A percentile compares a stretch with the other conserved stretches of the same genome.
These are phyloP conservation scores for Metarhizium guizhouense DNA, from an alignment of 2,329 filamentous ascomycete species.

Conservation along the genomic window DNA sequence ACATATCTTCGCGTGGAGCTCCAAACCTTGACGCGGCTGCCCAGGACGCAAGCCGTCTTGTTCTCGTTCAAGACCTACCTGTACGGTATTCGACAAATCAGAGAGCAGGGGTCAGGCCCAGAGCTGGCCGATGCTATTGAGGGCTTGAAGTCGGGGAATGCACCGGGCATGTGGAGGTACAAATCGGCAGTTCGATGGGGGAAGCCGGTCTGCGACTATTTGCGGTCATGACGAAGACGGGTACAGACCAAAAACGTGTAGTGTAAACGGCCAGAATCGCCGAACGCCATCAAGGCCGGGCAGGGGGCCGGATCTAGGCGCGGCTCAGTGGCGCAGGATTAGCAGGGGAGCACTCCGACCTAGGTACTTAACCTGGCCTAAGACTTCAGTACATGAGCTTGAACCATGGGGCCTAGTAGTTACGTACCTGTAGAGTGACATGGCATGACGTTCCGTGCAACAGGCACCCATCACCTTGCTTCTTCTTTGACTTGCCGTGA, in stretches of 20 bases:
- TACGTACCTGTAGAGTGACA: no score
- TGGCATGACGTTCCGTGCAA: no score
- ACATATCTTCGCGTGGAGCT: conserved; percentile 37
- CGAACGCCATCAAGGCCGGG: no score
- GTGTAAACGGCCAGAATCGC: no score
- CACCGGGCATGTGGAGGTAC: conserved; percentile 44
- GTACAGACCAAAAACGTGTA: no score
- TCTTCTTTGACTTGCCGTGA: background rate
- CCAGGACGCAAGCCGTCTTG: conserved; percentile 34
- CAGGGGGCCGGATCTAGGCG: no score
- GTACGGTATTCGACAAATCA: conserved; percentile 39
- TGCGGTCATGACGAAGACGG: conserved; percentile 22
- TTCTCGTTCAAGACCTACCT: conserved; percentile 50
- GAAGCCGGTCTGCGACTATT: conserved; percentile 34
- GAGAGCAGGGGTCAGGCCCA: conserved; percentile 36
- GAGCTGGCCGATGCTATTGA: conserved; percentile 44
- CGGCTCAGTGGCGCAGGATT: background rate
- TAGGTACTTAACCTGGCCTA: no score
- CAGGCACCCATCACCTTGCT: background rate
- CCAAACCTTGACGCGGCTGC: conserved; percentile 42
- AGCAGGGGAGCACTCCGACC: background rate
- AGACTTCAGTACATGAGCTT: no score
- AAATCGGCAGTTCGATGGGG: conserved; percentile 42
- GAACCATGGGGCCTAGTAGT: no score
- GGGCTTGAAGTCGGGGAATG: conserved; percentile 40